phyloP scores from a whole-genome alignment of 148 eudicot species.

The Amaranthus hypochondriacus region DNA sequence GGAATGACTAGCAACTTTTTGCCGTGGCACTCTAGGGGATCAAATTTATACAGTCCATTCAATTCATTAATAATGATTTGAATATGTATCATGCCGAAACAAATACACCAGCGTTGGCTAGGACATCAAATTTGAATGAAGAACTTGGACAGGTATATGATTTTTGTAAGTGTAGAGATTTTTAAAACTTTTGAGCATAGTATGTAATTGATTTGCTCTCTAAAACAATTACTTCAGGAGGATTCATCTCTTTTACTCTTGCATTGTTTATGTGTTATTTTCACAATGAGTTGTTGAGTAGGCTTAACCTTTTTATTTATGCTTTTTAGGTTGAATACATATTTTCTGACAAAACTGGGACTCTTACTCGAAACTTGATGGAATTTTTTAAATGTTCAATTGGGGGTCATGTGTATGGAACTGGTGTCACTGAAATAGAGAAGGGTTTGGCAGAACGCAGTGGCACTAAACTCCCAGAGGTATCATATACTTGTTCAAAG shows the following conservation, averaged over 20 bases:
- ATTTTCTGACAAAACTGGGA: conserved; percentile 96
- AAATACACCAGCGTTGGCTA: conserved; percentile 91
- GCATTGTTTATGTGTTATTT: background rate
- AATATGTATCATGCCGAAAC: conserved; percentile 87
- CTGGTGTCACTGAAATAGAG: conserved; percentile 92
- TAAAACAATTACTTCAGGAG: background rate
- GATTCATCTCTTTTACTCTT: background rate
- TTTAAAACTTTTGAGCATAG: conserved; percentile 1
- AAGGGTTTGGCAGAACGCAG: conserved; percentile 71
- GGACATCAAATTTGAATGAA: conserved; percentile 97
- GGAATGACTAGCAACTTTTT: conserved; percentile 8
- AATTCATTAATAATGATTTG: conserved; percentile 92
- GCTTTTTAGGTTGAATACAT: conserved; percentile 84
- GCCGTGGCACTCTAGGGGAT: conserved; percentile 56
- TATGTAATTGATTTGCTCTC: background rate
- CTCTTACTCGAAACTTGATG: conserved; percentile 92
- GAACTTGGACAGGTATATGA: conserved; percentile 96
- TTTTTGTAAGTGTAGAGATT: conserved; percentile 4
- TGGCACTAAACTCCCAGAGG: conserved; percentile 60
- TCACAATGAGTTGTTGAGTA: conserved; percentile 4
- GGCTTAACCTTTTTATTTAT: conserved; percentile 11
- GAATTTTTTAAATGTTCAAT: conserved; percentile 98
- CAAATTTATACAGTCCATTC: conserved; percentile 81
- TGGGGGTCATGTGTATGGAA: conserved; percentile 90
- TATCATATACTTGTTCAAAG: conserved; percentile 17